Evolutionary conservation across 495 filamentous ascomycete genomes (phyloP).

Genomic region (Hyaloscypha hepaticicola): DNA sequence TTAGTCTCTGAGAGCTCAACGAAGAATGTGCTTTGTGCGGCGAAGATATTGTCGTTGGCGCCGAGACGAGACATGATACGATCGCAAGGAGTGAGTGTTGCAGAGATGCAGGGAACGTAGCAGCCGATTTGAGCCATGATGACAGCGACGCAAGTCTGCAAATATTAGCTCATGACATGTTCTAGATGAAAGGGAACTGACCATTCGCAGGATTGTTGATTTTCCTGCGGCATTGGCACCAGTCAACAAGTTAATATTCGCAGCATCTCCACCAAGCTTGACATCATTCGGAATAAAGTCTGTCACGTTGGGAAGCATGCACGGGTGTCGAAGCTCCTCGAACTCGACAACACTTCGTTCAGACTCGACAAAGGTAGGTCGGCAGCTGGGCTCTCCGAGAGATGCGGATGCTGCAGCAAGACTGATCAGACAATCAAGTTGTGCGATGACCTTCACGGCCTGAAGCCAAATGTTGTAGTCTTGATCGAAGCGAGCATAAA

Average conservation of each 20-base stretch:
- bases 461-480: slow-evolving; percentile 86
- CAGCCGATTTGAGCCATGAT: slow-evolving; percentile 99
- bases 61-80: slow-evolving; percentile 99
- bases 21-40: slow-evolving; percentile 97
- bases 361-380: slow-evolving; percentile 80
- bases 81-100: slow-evolving; percentile 86
- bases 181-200: slow-evolving; percentile 35
- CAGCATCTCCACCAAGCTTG: slow-evolving; percentile 69
- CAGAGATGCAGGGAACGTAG: slow-evolving; percentile 81
- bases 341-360: slow-evolving; percentile 87
- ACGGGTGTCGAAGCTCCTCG: slow-evolving; percentile 89
- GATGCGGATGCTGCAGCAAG: slow-evolving; percentile 82
- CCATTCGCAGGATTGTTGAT: slow-evolving; percentile 97
- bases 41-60: slow-evolving; percentile 99
- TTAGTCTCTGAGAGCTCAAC: slow-evolving; percentile 97
- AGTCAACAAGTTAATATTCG: slow-evolving; percentile 90
- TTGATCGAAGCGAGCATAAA: slow-evolving; percentile 85
- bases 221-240: slow-evolving; percentile 98
- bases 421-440: slow-evolving; percentile 93
- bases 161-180: slow-evolving; percentile 8
- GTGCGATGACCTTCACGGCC: slow-evolving; percentile 81
- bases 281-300: slow-evolving; percentile 99
- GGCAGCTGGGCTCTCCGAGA: slow-evolving; percentile 83
- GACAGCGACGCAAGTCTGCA: slow-evolving; percentile 83
- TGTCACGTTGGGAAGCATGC: slow-evolving; percentile 80